Conservation (phyloP, 352 stramenopile species). For the Globisporangium uncinulatum region DNA sequence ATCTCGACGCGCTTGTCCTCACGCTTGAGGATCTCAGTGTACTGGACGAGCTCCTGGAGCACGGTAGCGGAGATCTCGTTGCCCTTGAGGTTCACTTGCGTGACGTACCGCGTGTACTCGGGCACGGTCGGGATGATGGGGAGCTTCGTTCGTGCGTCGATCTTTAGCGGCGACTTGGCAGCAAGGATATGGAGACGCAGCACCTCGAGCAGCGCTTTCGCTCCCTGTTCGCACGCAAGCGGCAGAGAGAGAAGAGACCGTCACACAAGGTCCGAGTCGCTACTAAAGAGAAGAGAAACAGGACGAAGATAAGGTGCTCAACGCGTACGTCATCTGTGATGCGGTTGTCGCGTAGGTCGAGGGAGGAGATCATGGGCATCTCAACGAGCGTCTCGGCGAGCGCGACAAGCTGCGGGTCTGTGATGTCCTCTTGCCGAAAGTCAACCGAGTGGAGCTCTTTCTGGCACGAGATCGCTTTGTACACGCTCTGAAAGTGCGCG, state of each 20-base stretch:
- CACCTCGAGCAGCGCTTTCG: constrained; percentile 63
- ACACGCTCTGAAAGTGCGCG: constrained; percentile 52
- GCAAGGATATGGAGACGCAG: constrained; percentile 72
- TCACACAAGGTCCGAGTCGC: background rate
- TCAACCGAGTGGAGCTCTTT: constrained; percentile 69
- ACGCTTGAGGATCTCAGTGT: constrained; percentile 61
- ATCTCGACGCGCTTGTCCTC: constrained; percentile 83
- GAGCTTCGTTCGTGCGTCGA: constrained; percentile 47
- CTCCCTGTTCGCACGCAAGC: constrained; percentile 33
- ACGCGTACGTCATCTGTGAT: constrained; percentile 69
- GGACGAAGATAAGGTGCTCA: background rate
- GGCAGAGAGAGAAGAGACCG: background rate
- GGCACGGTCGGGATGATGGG: constrained; percentile 31
- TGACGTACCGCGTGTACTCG: constrained; percentile 68
- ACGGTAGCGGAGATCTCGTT: constrained; percentile 65
- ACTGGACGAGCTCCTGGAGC: constrained; percentile 65
- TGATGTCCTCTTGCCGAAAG: constrained; percentile 78
- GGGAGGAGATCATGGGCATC: constrained; percentile 68
- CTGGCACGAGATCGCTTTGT: constrained; percentile 81
- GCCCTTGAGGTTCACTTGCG: constrained; percentile 66
- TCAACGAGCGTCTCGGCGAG: constrained; percentile 69
- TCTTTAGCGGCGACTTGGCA: constrained; percentile 50
- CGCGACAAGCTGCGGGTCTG: constrained; percentile 70
- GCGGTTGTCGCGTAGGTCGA: constrained; percentile 73
- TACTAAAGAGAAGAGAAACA: background rate